These are phyloP conservation scores for Exutisphaerella laricina DNA, from an alignment of 2,329 filamentous ascomycete species.

Conservation along the genomic window DNA sequence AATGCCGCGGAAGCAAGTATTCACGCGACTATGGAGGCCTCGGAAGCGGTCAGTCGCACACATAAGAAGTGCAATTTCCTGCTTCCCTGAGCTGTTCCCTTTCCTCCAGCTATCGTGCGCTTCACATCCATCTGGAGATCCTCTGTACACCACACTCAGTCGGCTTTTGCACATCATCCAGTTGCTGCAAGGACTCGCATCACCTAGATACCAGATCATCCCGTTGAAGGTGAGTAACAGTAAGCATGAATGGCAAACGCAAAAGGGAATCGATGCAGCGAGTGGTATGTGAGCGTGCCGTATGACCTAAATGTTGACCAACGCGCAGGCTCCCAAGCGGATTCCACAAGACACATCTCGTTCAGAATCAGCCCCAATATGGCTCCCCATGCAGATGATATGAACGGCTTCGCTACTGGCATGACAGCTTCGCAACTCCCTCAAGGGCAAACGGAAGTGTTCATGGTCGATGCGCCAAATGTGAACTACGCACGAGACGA, in stretches of 20 bases:
- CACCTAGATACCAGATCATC: not conserved
- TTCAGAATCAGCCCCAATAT: slow-evolving; percentile 56
- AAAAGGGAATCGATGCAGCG: too few species aligned
- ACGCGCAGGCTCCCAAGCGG: too few species aligned
- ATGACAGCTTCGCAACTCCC: slow-evolving; percentile 18
- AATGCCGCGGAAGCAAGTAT: slow-evolving; percentile 12
- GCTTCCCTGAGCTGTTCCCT: slow-evolving; percentile 8
- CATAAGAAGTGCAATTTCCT: slow-evolving; percentile 17
- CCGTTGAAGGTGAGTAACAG: too few species aligned
- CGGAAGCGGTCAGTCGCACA: slow-evolving; percentile 16
- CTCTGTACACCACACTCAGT: too few species aligned
- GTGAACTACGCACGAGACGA: slow-evolving; percentile 82
- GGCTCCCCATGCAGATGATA: slow-evolving; percentile 85
- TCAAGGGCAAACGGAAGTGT: slow-evolving; percentile 41
- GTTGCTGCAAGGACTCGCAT: not conserved
- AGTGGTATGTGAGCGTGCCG: too few species aligned
- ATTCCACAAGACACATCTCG: too few species aligned
- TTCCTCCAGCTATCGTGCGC: slow-evolving; percentile 9
- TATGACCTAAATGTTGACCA: too few species aligned
- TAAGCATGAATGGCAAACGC: too few species aligned
- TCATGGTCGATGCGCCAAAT: slow-evolving; percentile 86
- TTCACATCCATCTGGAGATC: not conserved
- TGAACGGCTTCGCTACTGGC: slow-evolving; percentile 52
- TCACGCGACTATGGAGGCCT: slow-evolving; percentile 15
- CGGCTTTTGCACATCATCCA: not conserved